phyloP scores from a whole-genome alignment of 106 monocot species.

The Alisma plantagoaquatica region DNA sequence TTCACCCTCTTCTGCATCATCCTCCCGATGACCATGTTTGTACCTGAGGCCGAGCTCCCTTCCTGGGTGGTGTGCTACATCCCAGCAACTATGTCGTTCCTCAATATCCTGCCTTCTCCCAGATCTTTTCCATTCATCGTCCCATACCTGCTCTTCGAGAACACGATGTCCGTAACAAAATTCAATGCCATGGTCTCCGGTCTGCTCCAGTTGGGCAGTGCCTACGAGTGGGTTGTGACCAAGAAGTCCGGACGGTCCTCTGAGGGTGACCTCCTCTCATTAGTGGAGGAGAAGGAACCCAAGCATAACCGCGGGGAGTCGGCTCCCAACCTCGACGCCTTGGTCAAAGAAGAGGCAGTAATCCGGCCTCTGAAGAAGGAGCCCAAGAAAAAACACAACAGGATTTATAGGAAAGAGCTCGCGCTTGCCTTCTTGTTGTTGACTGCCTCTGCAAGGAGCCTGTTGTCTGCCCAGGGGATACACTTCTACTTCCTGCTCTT shows the following conservation, averaged over 20 bases:
- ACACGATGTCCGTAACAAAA: conserved; percentile 98
- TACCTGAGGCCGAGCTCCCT: conserved; percentile 76
- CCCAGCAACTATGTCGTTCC: conserved; percentile 65
- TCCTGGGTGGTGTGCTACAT: conserved; percentile 84
- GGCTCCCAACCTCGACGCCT: conserved; percentile 37
- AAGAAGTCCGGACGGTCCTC: conserved; percentile 80
- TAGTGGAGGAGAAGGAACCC: conserved; percentile 41
- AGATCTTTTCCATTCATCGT: conserved; percentile 83
- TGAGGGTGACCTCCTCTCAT: conserved; percentile 53
- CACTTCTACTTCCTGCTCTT: conserved; percentile 90
- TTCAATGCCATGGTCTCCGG: conserved; percentile 98
- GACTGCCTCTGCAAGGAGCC: conserved; percentile 58
- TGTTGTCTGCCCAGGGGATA: conserved; percentile 76
- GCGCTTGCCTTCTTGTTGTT: conserved; percentile 57
- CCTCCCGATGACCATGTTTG: conserved; percentile 89
- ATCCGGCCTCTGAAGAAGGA: too few relatives aligned
- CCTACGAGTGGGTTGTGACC: conserved; percentile 92
- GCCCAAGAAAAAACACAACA: conserved; percentile 62
- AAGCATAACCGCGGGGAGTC: conserved; percentile 25
- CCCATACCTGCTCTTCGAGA: conserved; percentile 91
- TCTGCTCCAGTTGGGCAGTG: conserved; percentile 75
- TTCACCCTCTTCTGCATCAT: conserved; percentile 90
- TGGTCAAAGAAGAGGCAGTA: conserved; percentile 28
- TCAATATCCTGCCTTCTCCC: conserved; percentile 87
- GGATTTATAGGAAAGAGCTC: conserved; percentile 75